phyloP scores from a whole-genome alignment of 179 eudicot species.

The Spinacia oleracea region DNA sequence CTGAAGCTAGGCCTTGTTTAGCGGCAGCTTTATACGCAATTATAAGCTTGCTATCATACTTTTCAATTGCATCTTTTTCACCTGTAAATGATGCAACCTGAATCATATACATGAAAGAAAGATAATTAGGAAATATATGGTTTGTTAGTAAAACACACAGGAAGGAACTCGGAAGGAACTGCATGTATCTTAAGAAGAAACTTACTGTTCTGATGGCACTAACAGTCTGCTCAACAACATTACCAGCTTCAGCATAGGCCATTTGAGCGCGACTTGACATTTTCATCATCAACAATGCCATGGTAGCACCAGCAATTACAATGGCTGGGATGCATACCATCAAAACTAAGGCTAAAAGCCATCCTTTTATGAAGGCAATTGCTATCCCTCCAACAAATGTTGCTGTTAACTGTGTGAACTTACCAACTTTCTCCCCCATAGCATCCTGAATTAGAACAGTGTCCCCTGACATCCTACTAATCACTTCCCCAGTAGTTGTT shows the following conservation, averaged over 20 bases:
- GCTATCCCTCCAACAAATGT: slow-evolving; percentile 73
- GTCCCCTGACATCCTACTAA: slow-evolving; percentile 90
- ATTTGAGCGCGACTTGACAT: slow-evolving; percentile 64
- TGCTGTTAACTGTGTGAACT: slow-evolving; percentile 62
- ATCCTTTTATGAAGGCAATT: slow-evolving; percentile 70
- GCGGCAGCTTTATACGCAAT: slow-evolving; percentile 52
- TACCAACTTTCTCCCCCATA: slow-evolving; percentile 92
- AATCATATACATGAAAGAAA: not conserved
- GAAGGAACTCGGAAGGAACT: not conserved
- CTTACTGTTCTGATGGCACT: slow-evolving; percentile 84
- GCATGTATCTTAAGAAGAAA: not conserved
- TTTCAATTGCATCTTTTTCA: slow-evolving; percentile 57
- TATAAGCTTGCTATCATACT: slow-evolving; percentile 51
- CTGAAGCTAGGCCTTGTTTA: slow-evolving; percentile 79
- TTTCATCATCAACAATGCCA: slow-evolving; percentile 54
- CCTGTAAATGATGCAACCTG: slow-evolving; percentile 92
- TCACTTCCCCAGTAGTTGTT: slow-evolving; percentile 77
- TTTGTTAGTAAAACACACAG: not conserved
- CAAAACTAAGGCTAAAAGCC: slow-evolving; percentile 72
- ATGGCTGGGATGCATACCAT: slow-evolving; percentile 60
- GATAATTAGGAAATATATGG: not conserved
- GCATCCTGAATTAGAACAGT: slow-evolving; percentile 92
- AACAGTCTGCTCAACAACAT: slow-evolving; percentile 74
- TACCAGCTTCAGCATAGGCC: slow-evolving; percentile 87
- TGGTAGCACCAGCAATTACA: slow-evolving; percentile 53